Percentiles rank a stretch among this genome's conserved stretches.
Evolutionary conservation across 2,329 filamentous ascomycete species (phyloP).

Genomic region (Teratosphaeria nubilosa): DNA sequence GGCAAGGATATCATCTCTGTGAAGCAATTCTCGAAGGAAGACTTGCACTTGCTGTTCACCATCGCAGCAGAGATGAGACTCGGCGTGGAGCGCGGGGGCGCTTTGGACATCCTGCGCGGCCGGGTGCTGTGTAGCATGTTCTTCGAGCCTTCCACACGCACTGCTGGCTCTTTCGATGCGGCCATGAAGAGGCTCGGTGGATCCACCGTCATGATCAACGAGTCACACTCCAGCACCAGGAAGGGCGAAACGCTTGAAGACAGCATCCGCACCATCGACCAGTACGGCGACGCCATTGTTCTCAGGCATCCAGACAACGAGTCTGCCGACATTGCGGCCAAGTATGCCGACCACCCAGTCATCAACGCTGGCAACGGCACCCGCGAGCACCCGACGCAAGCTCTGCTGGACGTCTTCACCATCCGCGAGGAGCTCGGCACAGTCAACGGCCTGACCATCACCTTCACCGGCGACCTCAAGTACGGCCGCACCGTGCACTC

Average conservation of each 20-base stretch:
- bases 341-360: conserved; percentile 80
- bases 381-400: conserved; percentile 93
- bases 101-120: conserved; percentile 76
- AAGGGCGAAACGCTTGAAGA: conserved; percentile 94
- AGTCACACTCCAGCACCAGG: conserved; percentile 74
- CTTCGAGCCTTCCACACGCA: conserved; percentile 94
- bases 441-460: conserved; percentile 89
- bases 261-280: conserved; percentile 83
- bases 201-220: conserved; percentile 70
- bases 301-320: conserved; percentile 80
- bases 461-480: conserved; percentile 84
- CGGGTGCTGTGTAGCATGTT: conserved; percentile 86
- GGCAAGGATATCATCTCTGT: conserved; percentile 85
- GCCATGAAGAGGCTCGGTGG: conserved; percentile 98
- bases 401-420: conserved; percentile 94
- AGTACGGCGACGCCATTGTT: conserved; percentile 93
- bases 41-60: conserved; percentile 89
- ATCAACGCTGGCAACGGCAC: conserved; percentile 97
- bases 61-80: conserved; percentile 96
- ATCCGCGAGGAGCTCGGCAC: conserved; percentile 96
- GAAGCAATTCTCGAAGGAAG: conserved; percentile 74
- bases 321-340: conserved; percentile 71
- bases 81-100: conserved; percentile 83
- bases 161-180: conserved; percentile 89
- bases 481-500: conserved; percentile 95